Evolutionary conservation across 1,284 basidiomycete species (phyloP).

Genomic region (Vanrija sp.): DNA sequence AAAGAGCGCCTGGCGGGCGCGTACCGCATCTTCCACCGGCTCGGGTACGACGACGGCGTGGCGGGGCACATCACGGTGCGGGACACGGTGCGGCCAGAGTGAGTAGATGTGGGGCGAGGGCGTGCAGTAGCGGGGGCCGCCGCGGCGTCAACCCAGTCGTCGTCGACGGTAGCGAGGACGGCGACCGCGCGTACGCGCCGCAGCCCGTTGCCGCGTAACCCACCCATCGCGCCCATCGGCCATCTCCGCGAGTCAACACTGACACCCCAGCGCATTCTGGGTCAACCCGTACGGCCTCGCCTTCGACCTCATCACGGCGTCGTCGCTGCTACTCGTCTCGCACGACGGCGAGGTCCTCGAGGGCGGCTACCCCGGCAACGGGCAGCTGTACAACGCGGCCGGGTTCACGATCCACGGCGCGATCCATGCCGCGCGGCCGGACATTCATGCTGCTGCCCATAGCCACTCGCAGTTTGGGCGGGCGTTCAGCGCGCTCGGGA

Average conservation of each 20-base stretch:
- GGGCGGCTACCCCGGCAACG: constrained; percentile 42
- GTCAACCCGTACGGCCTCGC: constrained; percentile 53
- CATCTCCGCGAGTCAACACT: not conserved
- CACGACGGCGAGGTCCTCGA: constrained; percentile 55
- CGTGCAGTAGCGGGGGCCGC: too few species aligned
- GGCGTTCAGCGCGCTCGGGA: constrained; percentile 60
- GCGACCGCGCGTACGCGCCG: too few species aligned
- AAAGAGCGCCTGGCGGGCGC: constrained; percentile 55
- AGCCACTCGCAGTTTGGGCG: constrained; percentile 62
- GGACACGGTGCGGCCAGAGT: constrained; percentile 55
- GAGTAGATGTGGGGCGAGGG: constrained; percentile 12
- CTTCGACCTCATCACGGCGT: constrained; percentile 54
- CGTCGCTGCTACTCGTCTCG: constrained; percentile 54
- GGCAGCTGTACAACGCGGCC: constrained; percentile 49
- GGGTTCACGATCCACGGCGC: constrained; percentile 58
- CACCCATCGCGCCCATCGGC: not conserved
- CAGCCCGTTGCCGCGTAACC: too few species aligned
- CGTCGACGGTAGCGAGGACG: too few species aligned
- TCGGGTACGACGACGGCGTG: constrained; percentile 61
- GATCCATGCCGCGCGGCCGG: constrained; percentile 59
- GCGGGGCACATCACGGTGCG: constrained; percentile 63
- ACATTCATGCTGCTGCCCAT: constrained; percentile 63
- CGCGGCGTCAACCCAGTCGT: too few species aligned
- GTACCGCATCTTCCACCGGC: constrained; percentile 49
- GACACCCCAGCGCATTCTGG: constrained; percentile 52